These are phyloP conservation scores for Clonostachys rhizophaga DNA, from an alignment of 2,329 filamentous ascomycete genomes.

Conservation along the genomic window DNA sequence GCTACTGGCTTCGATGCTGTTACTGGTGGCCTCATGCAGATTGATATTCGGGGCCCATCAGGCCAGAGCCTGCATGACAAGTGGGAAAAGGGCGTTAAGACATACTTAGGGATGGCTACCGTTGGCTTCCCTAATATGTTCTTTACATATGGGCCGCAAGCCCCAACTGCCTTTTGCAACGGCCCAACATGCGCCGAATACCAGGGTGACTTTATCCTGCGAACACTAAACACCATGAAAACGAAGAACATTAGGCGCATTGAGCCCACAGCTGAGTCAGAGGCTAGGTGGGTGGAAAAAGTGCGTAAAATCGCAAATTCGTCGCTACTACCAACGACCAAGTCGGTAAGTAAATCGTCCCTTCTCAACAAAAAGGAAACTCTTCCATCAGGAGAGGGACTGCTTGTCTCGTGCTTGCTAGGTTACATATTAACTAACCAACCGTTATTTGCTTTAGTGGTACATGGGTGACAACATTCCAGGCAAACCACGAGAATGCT, in stretches of 20 bases:
- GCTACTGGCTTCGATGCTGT: constrained; percentile 37
- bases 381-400: neutral
- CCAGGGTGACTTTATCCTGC: constrained; percentile 31
- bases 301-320: constrained; percentile 18
- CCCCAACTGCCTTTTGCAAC: constrained; percentile 27
- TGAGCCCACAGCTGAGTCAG: constrained; percentile 17
- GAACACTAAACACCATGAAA: constrained; percentile 18
- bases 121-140: constrained; percentile 41
- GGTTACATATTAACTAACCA: neutral
- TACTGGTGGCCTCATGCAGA: constrained; percentile 30
- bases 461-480: constrained; percentile 35
- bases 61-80: constrained; percentile 22
- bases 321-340: constrained; percentile 20
- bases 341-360: constrained; percentile 11
- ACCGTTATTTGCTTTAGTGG: constrained; percentile 11
- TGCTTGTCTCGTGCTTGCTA: neutral
- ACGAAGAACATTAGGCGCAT: constrained; percentile 20
- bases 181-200: constrained; percentile 31
- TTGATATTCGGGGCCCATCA: constrained; percentile 27
- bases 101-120: constrained; percentile 32
- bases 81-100: constrained; percentile 25
- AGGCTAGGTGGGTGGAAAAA: constrained; percentile 20
- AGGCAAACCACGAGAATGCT: constrained; percentile 25
- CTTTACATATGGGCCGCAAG: constrained; percentile 32
- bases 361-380: neutral